These are phyloP conservation scores for Ceratocystis lukuohia DNA, from an alignment of 2,329 filamentous ascomycete genomes.

Conservation along the genomic window DNA sequence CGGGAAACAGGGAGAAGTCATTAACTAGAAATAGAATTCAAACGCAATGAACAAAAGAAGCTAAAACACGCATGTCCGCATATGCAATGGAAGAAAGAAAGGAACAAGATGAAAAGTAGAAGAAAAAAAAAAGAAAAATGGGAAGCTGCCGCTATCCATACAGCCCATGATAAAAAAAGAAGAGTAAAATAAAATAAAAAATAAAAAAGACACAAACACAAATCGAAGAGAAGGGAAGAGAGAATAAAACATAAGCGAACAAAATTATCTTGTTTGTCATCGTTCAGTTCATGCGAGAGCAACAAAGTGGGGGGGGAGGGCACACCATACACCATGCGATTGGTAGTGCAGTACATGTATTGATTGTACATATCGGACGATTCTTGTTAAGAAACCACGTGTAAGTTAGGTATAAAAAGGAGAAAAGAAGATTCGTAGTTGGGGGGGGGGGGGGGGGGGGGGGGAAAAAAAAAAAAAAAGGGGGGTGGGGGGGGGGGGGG, in stretches of 20 bases:
- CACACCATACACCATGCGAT: neutral
- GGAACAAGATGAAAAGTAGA: neutral
- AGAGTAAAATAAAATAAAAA: neutral
- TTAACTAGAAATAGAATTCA: constrained; percentile 5
- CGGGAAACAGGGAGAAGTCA: neutral
- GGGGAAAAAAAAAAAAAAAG: no score
- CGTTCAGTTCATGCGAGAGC: neutral
- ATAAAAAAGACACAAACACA: neutral
- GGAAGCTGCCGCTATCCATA: constrained; percentile 1
- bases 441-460: neutral
- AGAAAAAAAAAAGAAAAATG: neutral
- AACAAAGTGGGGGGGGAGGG: neutral
- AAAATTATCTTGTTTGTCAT: constrained; percentile 5
- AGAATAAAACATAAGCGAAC: neutral
- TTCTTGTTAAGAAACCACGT: neutral
- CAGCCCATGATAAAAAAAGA: neutral
- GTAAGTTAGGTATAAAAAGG: neutral
- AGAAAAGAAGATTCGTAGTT: neutral
- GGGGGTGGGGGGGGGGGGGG: no score
- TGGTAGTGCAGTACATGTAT: constrained; percentile 6
- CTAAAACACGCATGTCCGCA: constrained; percentile 3
- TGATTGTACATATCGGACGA: constrained; percentile 8
- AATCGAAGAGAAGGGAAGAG: neutral
- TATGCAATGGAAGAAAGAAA: constrained; percentile 4
- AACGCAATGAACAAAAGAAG: neutral